phyloP scores from a whole-genome alignment of 2,329 filamentous ascomycete species.

The Epichloe coenophiala region DNA sequence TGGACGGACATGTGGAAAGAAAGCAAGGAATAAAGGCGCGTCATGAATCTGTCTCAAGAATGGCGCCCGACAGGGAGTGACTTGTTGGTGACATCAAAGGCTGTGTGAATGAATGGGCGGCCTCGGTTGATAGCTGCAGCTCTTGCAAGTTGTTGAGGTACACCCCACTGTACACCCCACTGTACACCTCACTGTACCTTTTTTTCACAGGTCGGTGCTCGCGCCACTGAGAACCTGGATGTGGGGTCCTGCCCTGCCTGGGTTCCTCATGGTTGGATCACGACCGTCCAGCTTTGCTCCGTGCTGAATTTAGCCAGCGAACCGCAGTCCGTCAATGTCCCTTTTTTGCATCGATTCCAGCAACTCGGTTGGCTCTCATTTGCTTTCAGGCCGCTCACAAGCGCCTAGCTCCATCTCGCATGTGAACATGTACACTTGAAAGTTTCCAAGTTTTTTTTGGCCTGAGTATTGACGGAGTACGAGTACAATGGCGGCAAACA shows the following conservation, averaged over 20 bases:
- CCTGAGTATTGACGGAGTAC: no score
- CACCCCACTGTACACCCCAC: no score
- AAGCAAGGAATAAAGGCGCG: neutral
- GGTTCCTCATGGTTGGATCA: no score
- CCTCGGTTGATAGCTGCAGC: neutral
- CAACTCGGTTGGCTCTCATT: neutral
- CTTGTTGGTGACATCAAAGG: conserved; percentile 22
- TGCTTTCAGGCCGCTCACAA: neutral
- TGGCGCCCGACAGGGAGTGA: neutral
- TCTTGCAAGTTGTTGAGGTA: no score
- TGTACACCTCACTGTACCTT: no score
- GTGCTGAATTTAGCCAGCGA: no score
- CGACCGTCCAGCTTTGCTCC: no score
- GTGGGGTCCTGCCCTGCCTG: no score
- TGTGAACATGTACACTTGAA: neutral
- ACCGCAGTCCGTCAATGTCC: neutral
- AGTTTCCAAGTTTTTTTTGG: no score
- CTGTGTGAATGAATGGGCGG: neutral
- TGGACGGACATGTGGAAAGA: neutral
- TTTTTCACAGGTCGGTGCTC: no score
- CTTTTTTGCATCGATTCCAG: neutral
- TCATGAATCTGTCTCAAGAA: neutral
- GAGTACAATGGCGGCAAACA: neutral
- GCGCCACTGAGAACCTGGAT: no score
- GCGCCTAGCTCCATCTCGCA: neutral